Conservation (phyloP, 2,329 filamentous ascomycete genomes). For the Aspergillus vadensis region DNA sequence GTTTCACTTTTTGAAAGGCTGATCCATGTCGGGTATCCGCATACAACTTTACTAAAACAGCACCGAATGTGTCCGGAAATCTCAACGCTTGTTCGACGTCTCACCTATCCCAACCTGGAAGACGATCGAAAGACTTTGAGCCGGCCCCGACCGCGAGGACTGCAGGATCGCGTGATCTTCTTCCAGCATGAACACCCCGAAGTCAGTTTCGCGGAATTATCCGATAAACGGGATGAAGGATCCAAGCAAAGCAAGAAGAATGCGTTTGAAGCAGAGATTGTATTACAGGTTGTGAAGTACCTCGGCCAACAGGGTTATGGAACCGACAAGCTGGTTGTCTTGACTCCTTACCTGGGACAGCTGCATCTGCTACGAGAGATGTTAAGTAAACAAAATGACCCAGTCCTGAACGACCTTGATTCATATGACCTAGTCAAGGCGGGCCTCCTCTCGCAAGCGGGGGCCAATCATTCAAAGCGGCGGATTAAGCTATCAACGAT, state of each 20-base stretch:
- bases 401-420: slow-evolving; percentile 69
- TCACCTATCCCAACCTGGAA: slow-evolving; percentile 64
- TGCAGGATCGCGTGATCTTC: slow-evolving; percentile 65
- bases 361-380: slow-evolving; percentile 58
- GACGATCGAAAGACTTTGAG: slow-evolving; percentile 56
- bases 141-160: slow-evolving; percentile 55
- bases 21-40: slow-evolving; percentile 56
- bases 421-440: slow-evolving; percentile 63
- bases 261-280: slow-evolving; percentile 65
- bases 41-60: slow-evolving; percentile 60
- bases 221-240: slow-evolving; percentile 55
- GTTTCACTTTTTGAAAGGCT: slow-evolving; percentile 70
- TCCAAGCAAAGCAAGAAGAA: slow-evolving; percentile 63
- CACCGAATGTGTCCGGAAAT: slow-evolving; percentile 72
- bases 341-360: slow-evolving; percentile 74
- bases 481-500: slow-evolving; percentile 68
- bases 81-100: slow-evolving; percentile 56
- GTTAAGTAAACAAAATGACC: slow-evolving; percentile 61
- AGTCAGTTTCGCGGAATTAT: slow-evolving; percentile 43
- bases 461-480: slow-evolving; percentile 54
- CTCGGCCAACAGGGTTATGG: slow-evolving; percentile 71
- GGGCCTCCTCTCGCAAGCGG: slow-evolving; percentile 60
- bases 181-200: slow-evolving; percentile 65
- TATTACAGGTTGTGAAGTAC: slow-evolving; percentile 66
- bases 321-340: slow-evolving; percentile 64